Evolutionary conservation across 805 yeast genomes (phyloP).

Genomic region (Saturnispora bothae): DNA sequence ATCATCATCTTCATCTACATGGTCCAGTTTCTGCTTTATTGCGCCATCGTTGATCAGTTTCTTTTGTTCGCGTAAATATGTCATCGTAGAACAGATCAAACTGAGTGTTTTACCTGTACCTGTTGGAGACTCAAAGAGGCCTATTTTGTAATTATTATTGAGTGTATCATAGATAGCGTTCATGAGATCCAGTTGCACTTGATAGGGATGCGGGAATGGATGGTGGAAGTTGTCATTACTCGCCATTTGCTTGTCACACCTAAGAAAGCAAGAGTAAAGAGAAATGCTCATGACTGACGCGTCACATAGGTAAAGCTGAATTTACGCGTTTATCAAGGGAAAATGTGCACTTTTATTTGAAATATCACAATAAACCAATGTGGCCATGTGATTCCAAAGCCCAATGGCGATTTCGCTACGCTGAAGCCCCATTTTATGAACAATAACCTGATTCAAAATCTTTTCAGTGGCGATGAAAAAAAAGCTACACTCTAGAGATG

Average conservation of each 20-base stretch:
- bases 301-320: too few relatives aligned
- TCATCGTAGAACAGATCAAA: constrained; percentile 70
- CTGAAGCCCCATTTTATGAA: too few relatives aligned
- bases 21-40: constrained; percentile 8
- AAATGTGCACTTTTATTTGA: too few relatives aligned
- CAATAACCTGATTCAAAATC: too few relatives aligned
- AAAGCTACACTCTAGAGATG: too few relatives aligned
- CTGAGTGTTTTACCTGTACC: constrained; percentile 92
- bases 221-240: constrained; percentile 38
- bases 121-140: constrained; percentile 86
- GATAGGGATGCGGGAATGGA: constrained; percentile 67
- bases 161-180: constrained; percentile 56
- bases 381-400: too few relatives aligned
- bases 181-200: constrained; percentile 73
- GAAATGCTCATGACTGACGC: constrained; percentile 3
- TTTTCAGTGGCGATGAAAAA: too few relatives aligned
- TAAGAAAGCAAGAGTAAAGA: neutral
- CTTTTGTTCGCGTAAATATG: constrained; percentile 47
- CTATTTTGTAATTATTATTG: constrained; percentile 45
- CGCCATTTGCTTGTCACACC: neutral
- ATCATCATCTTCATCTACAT: constrained; percentile 24
- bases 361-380: too few relatives aligned
- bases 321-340: too few relatives aligned
- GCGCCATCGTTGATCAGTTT: constrained; percentile 7
- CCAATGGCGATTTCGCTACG: too few relatives aligned